Evolutionary conservation across 495 filamentous ascomycete genomes (phyloP), one percentile per base, ranked within the genome.

Genomic region (Melanomma pulvis-pyrius): DNA sequence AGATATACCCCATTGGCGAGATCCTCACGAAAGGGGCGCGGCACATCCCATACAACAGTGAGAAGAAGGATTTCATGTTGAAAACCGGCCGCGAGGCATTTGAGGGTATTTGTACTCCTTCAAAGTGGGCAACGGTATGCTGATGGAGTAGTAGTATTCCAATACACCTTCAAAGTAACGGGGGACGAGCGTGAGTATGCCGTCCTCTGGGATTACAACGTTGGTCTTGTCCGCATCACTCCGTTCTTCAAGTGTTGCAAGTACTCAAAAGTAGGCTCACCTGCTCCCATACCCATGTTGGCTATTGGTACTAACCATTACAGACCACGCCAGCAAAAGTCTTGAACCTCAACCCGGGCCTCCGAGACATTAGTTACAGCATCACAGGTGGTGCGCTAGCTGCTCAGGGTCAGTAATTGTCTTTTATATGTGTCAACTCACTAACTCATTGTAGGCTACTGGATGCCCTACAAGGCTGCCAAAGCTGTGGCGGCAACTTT

Each of bases 141-240:
- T 68, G 8, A 69, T 15, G n/a, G 47, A 63, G 24, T 56, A 41
- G 46, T 63, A 97, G 94, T 96, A 5, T 97, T 93, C 76, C 87
- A 93, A 62, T 98, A 98, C 76, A 87, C 82, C n/a, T 98, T 96
- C 79, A 84, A 85, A 70, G 74, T 88, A 24, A 88, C 88, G 7
- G 86, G 80, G 12, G 83, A 92, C 41, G 84, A 87, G 6, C 83
- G 81, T 65, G 75, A 81, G 52, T 92, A 91, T 80, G 84, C 81
- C 7, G 86, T 98, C 25, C 91, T 96, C 87, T 98, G 94, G 94
- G 94, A 98, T 75, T 97, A 97, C 76, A 92, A 92, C 65, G 87
- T 93, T 61, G 94, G 94, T n/a, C 88, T 97, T 26, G 93, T 97
- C 55, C 87, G 93, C 62, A 93, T 93, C 72, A 97, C 94, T 6